Percentiles rank a stretch among this genome's conserved stretches.
Evolutionary conservation across 176 grass and related monocot species (phyloP).

Genomic region (Carex littledalei): DNA sequence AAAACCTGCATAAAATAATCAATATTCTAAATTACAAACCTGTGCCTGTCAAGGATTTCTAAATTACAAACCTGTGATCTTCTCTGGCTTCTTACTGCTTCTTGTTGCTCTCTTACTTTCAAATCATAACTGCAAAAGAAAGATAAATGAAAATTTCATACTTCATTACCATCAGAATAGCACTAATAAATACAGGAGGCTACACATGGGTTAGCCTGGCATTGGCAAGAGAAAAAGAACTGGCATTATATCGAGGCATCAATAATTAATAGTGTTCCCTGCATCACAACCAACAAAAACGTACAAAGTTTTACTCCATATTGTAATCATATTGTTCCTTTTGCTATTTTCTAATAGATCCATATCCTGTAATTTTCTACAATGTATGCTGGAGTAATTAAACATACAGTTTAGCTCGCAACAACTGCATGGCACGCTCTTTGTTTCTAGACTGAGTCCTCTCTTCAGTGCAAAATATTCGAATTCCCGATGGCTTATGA

Average conservation of each 20-base stretch:
- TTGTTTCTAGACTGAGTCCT: slow-evolving; percentile 87
- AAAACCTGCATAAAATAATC: neutral
- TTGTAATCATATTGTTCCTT: slow-evolving; percentile 9
- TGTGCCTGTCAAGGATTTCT: slow-evolving; percentile 19
- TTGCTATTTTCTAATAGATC: neutral
- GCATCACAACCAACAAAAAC: neutral
- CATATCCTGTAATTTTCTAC: neutral
- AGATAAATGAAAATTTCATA: neutral
- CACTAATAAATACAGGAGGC: slow-evolving; percentile 23
- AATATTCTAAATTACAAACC: slow-evolving; percentile 38
- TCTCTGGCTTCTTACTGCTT: slow-evolving; percentile 80
- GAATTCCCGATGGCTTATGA: slow-evolving; percentile 93
- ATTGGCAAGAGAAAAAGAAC: neutral
- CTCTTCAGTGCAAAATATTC: slow-evolving; percentile 98
- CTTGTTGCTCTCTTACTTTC: slow-evolving; percentile 90
- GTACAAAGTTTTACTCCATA: neutral
- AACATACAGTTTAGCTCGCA: slow-evolving; percentile 95
- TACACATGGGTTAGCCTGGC: slow-evolving; percentile 15
- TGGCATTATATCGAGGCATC: neutral
- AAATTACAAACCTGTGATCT: slow-evolving; percentile 66
- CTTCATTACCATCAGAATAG: neutral
- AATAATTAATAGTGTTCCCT: slow-evolving; percentile 1
- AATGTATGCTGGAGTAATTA: slow-evolving; percentile 11
- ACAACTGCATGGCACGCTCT: slow-evolving; percentile 84
- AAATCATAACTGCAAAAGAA: slow-evolving; percentile 72